phyloP scores from a whole-genome alignment of 108 stramenopile species.

The Skeletonema marinoi region DNA sequence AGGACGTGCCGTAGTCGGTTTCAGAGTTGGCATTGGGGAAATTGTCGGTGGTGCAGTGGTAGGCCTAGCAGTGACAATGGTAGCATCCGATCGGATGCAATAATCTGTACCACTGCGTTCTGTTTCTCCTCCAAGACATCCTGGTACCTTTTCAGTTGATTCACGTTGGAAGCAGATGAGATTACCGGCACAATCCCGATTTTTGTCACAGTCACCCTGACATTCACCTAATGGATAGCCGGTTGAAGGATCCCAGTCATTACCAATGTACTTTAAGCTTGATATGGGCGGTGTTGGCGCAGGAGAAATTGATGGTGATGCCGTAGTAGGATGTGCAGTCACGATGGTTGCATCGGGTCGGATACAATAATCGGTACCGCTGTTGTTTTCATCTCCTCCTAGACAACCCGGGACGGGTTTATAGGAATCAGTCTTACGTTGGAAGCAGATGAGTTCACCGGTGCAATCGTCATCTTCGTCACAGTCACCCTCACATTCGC shows the following conservation, averaged over 20 bases:
- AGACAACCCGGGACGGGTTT: neutral
- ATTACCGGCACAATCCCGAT: slow-evolving; percentile 5
- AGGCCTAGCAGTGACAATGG: neutral
- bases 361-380: neutral
- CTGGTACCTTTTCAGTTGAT: neutral
- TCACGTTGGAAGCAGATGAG: slow-evolving; percentile 19
- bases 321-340: neutral
- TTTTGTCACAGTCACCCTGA: neutral
- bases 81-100: neutral
- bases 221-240: neutral
- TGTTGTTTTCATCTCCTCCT: neutral
- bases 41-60: neutral
- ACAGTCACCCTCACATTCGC: neutral
- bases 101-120: neutral
- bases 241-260: too few species aligned
- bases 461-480: neutral
- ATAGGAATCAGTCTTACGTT: neutral
- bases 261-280: too few species aligned
- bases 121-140: neutral
- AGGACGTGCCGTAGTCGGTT: neutral
- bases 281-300: neutral
- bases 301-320: neutral
- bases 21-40: neutral
- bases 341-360: neutral
- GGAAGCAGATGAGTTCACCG: slow-evolving; percentile 10